Conservation (phyloP, 768 basidiomycete genomes). For the Suillus plorans region DNA sequence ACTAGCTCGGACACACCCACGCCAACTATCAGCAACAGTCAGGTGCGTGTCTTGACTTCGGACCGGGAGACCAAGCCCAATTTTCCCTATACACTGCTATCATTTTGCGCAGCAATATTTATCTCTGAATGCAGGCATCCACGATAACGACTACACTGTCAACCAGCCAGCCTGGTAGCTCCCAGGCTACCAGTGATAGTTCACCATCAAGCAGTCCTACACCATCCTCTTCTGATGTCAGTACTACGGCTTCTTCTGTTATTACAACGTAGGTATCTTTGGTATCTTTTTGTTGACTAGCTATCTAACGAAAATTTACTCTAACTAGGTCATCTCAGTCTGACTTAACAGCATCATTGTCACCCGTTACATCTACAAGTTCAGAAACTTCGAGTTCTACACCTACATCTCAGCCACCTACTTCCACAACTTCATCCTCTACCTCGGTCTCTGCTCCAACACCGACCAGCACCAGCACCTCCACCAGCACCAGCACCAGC, state of each 20-base stretch:
- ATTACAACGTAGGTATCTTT: constrained; percentile 16
- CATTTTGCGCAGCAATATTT: not conserved
- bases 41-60: not conserved
- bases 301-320: not conserved
- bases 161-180: not conserved
- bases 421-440: not conserved
- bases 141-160: not conserved
- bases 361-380: not conserved
- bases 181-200: not conserved
- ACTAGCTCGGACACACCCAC: not conserved
- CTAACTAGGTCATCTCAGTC: not conserved
- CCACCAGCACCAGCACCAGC: not conserved
- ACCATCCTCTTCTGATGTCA: not conserved
- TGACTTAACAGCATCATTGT: not conserved
- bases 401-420: constrained; percentile 1
- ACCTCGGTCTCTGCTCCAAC: not conserved
- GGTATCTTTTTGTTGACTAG: not conserved
- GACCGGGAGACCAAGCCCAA: not conserved
- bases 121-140: not conserved
- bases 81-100: not conserved
- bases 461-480: not conserved
- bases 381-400: not conserved
- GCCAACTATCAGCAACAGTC: not conserved
- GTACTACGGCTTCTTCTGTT: constrained; percentile 10
- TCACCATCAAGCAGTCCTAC: not conserved